phyloP scores from a whole-genome alignment of 2,329 filamentous ascomycete genomes.

The Herpotrichia juniperi region DNA sequence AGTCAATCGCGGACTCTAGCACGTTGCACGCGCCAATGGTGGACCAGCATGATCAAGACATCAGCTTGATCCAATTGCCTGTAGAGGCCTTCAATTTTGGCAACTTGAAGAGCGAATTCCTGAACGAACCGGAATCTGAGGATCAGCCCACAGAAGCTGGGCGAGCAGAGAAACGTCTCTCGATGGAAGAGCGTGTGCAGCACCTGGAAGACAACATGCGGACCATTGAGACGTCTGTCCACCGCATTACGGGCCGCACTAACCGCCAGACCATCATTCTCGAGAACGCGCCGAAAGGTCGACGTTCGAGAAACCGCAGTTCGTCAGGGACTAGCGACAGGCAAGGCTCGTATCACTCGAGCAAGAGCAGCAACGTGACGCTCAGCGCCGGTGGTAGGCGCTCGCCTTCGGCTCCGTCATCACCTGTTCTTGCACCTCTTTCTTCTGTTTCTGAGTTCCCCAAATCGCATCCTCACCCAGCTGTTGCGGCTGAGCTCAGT shows the following conservation, averaged over 20 bases:
- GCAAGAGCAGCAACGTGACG: constrained; percentile 15
- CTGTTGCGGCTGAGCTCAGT: neutral
- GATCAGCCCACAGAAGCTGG: constrained; percentile 1
- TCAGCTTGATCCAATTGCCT: constrained; percentile 21
- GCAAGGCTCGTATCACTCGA: constrained; percentile 20
- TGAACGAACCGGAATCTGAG: constrained; percentile 18
- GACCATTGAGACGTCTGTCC: constrained; percentile 37
- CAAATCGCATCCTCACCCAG: neutral
- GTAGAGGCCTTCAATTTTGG: constrained; percentile 46
- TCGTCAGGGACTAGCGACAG: constrained; percentile 29
- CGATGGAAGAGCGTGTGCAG: constrained; percentile 43
- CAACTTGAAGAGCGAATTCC: constrained; percentile 32
- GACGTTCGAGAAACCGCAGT: constrained; percentile 37
- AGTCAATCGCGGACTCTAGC: constrained; percentile 28
- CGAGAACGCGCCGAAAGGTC: constrained; percentile 42
- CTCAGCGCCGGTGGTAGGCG: constrained; percentile 10
- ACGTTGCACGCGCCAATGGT: constrained; percentile 20
- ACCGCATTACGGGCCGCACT: constrained; percentile 38
- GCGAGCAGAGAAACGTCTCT: constrained; percentile 25
- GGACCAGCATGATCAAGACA: constrained; percentile 17
- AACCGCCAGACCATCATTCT: constrained; percentile 48
- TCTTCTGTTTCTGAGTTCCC: constrained; percentile 17
- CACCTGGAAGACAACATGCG: constrained; percentile 38
- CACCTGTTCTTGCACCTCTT: constrained; percentile 19
- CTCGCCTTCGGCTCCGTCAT: constrained; percentile 13